Percentiles rank a stretch among this genome's conserved stretches.
These are phyloP conservation scores for Melanomma pulvis-pyrius DNA, from an alignment of 495 filamentous ascomycete genomes.

Conservation along the genomic window DNA sequence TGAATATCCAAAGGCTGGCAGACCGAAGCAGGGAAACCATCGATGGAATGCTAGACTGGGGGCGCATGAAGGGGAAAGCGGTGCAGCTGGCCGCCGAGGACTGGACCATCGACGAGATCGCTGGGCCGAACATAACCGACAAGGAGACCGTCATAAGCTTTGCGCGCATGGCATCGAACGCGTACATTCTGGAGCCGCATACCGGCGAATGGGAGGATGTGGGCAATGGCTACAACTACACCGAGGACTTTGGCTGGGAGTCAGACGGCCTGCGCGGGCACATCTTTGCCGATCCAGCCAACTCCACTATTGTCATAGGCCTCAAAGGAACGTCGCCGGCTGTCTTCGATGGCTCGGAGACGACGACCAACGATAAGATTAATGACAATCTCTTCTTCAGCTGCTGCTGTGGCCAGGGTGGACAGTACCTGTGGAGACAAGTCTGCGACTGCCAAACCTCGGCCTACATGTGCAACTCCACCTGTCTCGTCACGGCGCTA, in stretches of 20 bases:
- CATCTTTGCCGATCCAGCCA: constrained; percentile 82
- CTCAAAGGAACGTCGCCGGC: constrained; percentile 90
- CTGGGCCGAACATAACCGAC: constrained; percentile 80
- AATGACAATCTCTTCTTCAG: constrained; percentile 98
- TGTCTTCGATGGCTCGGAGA: constrained; percentile 91
- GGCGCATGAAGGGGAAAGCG: constrained; percentile 63
- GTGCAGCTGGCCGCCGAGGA: constrained; percentile 65
- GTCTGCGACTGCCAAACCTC: constrained; percentile 87
- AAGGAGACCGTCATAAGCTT: constrained; percentile 82
- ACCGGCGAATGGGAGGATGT: constrained; percentile 80
- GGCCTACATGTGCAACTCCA: constrained; percentile 86
- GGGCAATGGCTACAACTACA: constrained; percentile 76
- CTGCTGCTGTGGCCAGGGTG: constrained; percentile 94
- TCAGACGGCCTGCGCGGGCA: constrained; percentile 87
- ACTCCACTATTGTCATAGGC: constrained; percentile 85
- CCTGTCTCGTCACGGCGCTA: constrained; percentile 77
- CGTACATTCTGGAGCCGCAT: constrained; percentile 74
- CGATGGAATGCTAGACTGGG: constrained; percentile 71
- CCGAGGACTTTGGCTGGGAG: constrained; percentile 86
- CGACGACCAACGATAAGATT: constrained; percentile 93
- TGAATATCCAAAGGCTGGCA: constrained; percentile 75
- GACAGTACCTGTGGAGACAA: constrained; percentile 79
- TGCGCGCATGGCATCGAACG: constrained; percentile 83
- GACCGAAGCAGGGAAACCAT: constrained; percentile 77
- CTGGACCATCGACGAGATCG: constrained; percentile 81